Evolutionary conservation across 2,329 filamentous ascomycete species (phyloP).

Genomic region (Colletotrichum zoysiae): DNA sequence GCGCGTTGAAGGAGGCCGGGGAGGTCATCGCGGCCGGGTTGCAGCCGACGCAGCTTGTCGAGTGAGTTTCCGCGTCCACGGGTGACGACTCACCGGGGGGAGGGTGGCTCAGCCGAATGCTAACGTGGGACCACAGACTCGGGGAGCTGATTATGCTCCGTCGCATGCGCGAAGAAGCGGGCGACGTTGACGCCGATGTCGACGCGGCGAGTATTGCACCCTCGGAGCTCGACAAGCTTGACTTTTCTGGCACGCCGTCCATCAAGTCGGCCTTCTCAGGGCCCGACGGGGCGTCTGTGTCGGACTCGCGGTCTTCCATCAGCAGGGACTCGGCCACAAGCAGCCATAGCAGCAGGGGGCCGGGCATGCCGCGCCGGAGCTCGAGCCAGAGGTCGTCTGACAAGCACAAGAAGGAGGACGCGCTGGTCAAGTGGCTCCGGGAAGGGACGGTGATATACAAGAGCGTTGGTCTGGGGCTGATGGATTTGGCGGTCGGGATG

Average conservation of each 20-base stretch:
- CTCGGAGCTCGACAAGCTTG: constrained; percentile 54
- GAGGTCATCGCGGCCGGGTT: constrained; percentile 86
- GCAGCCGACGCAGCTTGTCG: constrained; percentile 80
- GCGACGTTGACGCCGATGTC: constrained; percentile 47
- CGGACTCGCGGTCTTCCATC: constrained; percentile 41
- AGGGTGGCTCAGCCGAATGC: neutral
- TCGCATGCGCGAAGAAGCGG: constrained; percentile 53
- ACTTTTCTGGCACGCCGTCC: constrained; percentile 43
- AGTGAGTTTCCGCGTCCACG: constrained; percentile 61
- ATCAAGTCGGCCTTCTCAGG: constrained; percentile 36
- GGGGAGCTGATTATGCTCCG: constrained; percentile 81
- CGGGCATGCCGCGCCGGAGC: constrained; percentile 25
- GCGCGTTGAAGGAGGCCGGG: constrained; percentile 84
- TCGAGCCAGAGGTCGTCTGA: constrained; percentile 43
- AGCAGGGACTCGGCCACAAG: constrained; percentile 39
- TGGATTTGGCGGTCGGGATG: constrained; percentile 74
- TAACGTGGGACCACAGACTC: constrained; percentile 60
- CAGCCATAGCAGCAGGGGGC: constrained; percentile 29
- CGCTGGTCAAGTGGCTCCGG: constrained; percentile 67
- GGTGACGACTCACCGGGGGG: neutral
- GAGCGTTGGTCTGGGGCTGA: constrained; percentile 74
- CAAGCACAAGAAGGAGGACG: constrained; percentile 61
- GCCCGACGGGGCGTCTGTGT: constrained; percentile 15
- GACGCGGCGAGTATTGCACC: constrained; percentile 48
- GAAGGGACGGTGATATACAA: constrained; percentile 77